Evolutionary conservation across 2,329 filamentous ascomycete species (phyloP).

Genomic region (Arachnomyces sp.): DNA sequence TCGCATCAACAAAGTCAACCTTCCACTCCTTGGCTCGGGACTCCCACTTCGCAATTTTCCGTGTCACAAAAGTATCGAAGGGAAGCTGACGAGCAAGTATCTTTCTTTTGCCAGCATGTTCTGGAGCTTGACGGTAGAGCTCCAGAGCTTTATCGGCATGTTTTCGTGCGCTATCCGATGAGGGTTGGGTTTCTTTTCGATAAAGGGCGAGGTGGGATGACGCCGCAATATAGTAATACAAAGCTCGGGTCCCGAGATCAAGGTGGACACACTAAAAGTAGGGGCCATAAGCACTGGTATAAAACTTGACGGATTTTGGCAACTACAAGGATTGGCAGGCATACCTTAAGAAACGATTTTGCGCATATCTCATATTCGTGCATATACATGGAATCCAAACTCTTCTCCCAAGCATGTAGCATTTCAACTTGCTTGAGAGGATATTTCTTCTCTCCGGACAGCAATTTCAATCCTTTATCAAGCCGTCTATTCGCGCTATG

Average conservation of each 20-base stretch:
- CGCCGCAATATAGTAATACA: constrained; percentile 87
- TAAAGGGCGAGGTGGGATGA: constrained; percentile 75
- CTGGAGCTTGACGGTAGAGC: constrained; percentile 63
- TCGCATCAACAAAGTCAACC: constrained; percentile 66
- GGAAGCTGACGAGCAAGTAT: constrained; percentile 87
- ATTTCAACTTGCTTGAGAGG: constrained; percentile 85
- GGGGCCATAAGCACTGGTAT: not conserved
- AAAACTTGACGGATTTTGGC: too few species aligned
- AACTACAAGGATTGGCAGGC: constrained; percentile 12
- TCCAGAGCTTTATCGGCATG: constrained; percentile 61
- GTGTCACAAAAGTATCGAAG: constrained; percentile 75
- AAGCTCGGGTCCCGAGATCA: constrained; percentile 82
- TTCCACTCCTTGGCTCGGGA: constrained; percentile 60
- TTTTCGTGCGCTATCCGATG: constrained; percentile 40
- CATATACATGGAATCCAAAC: constrained; percentile 67
- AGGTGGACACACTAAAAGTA: constrained; percentile 57
- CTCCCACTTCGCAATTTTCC: constrained; percentile 87
- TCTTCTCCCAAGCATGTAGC: constrained; percentile 76
- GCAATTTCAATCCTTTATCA: constrained; percentile 57
- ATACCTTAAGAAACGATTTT: constrained; percentile 60
- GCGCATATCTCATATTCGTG: constrained; percentile 70
- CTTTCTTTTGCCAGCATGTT: constrained; percentile 72
- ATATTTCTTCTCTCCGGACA: constrained; percentile 54
- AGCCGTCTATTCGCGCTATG: constrained; percentile 60
- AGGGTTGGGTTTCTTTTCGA: constrained; percentile 38